Percentiles rank a stretch among this genome's conserved stretches.
These are phyloP conservation scores for Globisporangium emineosum DNA, from an alignment of 352 stramenopile genomes.

Conservation along the genomic window DNA sequence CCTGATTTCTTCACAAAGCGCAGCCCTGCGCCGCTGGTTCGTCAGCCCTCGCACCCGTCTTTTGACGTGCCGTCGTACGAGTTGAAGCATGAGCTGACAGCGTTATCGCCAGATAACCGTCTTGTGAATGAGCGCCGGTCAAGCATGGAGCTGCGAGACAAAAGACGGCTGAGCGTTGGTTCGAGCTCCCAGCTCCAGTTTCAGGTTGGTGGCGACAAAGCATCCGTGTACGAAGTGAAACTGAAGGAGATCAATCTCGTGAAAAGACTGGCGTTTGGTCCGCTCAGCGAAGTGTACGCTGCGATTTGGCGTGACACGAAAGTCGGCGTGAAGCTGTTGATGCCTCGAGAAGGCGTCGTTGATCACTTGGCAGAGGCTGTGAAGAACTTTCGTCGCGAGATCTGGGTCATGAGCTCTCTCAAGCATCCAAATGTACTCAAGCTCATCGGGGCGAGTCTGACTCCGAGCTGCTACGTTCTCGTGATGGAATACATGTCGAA, in stretches of 20 bases:
- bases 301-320: conserved; percentile 74
- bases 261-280: conserved; percentile 66
- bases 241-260: conserved; percentile 71
- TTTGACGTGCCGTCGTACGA: conserved; percentile 66
- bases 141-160: conserved; percentile 51
- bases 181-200: conserved; percentile 57
- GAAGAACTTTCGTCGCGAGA: conserved; percentile 78
- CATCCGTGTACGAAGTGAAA: conserved; percentile 78
- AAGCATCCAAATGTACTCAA: conserved; percentile 76
- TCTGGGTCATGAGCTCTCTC: conserved; percentile 75
- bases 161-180: conserved; percentile 62
- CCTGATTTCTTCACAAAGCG: conserved; percentile 7
- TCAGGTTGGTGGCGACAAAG: conserved; percentile 67
- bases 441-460: conserved; percentile 73
- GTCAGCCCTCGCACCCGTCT: conserved; percentile 29
- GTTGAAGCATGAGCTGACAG: conserved; percentile 48
- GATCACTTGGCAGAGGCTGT: conserved; percentile 70
- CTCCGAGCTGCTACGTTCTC: conserved; percentile 73
- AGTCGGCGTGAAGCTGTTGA: conserved; percentile 74
- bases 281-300: conserved; percentile 73
- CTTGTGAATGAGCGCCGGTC: conserved; percentile 57
- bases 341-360: conserved; percentile 65
- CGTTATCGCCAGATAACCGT: conserved; percentile 47
- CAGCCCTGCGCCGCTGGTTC: conserved; percentile 5
- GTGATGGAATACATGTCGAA: conserved; percentile 88